These are phyloP conservation scores for Fusarium fujikuroi DNA, from an alignment of 2,329 filamentous ascomycete species.

Conservation along the genomic window DNA sequence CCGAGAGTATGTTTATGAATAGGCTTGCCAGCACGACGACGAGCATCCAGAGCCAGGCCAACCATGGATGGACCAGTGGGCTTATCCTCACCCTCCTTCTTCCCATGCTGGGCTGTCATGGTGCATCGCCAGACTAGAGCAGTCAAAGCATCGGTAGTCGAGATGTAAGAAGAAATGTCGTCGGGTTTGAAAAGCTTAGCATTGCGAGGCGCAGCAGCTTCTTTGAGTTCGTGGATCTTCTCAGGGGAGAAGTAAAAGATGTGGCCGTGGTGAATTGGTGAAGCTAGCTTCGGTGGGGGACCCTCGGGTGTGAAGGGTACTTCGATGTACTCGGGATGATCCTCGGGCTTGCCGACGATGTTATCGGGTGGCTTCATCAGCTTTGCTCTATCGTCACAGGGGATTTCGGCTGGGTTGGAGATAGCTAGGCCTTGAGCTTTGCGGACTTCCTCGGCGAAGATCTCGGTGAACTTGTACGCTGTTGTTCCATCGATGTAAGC, in stretches of 20 bases:
- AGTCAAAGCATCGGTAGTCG: conserved; percentile 13
- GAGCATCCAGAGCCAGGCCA: conserved; percentile 11
- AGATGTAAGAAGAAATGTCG: neutral
- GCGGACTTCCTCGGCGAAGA: conserved; percentile 5
- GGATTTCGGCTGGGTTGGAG: neutral
- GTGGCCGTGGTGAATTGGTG: conserved; percentile 6
- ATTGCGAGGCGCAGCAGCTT: neutral
- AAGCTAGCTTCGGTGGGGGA: conserved; percentile 3
- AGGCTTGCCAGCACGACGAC: conserved; percentile 3
- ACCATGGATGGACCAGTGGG: neutral
- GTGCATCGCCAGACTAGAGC: conserved; percentile 19
- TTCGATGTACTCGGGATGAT: conserved; percentile 10
- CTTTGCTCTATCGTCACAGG: neutral
- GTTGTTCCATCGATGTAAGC: neutral
- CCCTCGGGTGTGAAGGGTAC: conserved; percentile 6
- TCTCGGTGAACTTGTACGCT: conserved; percentile 16
- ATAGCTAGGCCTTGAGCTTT: conserved; percentile 7
- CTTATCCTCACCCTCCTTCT: neutral
- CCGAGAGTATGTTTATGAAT: conserved; percentile 12
- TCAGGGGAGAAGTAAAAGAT: conserved; percentile 16
- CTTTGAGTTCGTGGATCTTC: conserved; percentile 1
- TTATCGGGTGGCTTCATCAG: conserved; percentile 1
- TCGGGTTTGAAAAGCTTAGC: neutral
- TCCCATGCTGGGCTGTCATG: conserved; percentile 2
- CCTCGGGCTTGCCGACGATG: conserved; percentile 4